Evolutionary conservation across 768 basidiomycete genomes (phyloP), one percentile per base, ranked within the genome.

Genomic region (Coprinopsis cinerea): DNA sequence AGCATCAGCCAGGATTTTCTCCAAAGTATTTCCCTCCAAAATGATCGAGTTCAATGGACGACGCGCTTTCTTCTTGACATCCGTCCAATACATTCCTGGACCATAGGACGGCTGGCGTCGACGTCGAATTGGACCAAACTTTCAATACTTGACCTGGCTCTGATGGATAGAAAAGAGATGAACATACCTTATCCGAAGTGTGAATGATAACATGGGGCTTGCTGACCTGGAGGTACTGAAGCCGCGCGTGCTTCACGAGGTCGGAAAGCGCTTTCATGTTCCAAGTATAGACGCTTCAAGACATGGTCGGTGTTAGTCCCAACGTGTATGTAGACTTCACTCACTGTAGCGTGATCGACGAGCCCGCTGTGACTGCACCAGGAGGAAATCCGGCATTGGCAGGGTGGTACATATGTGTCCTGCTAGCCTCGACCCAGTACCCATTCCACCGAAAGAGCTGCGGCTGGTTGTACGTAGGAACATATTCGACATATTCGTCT

Each of bases 21-120:
- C 68, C 6, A 77, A 61, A 4, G 75, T 63, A 2, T 76, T 74
- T 15, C 69, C 66, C 4, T 69, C 72, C 1, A 83, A 64, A 41
- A 81, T 71, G 53, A 83, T 74, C 0, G 78, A 78, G 50, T 60
- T 74, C 17, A 81, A 61, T 1, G 78, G 72, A 5, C 80, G 64
- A n/a, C 77, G 72, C 1, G 65, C 55, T 57, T 80, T 81, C 40
- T 65, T 66, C 52, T 76, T 77, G 10, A 72, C 67, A 23, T 62
- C 69, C 20, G 59, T 70, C 77, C 77, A 78, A 7, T 63, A 57
- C 42, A 67, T 67, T 22, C 57, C 55, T 1, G 62, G 69, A 14
- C 69, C 69, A 53, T 63, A 70, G 46, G 64, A 67, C 9, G 66
- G 62, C 71, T 72, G n/a, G n/a, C n/a, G n/a, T n/a, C n/a, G n/a